Percentiles rank a stretch among this genome's conserved stretches.
phyloP scores from a whole-genome alignment of 192 early-diverging fungal species.

The Entrophospora sp. region DNA sequence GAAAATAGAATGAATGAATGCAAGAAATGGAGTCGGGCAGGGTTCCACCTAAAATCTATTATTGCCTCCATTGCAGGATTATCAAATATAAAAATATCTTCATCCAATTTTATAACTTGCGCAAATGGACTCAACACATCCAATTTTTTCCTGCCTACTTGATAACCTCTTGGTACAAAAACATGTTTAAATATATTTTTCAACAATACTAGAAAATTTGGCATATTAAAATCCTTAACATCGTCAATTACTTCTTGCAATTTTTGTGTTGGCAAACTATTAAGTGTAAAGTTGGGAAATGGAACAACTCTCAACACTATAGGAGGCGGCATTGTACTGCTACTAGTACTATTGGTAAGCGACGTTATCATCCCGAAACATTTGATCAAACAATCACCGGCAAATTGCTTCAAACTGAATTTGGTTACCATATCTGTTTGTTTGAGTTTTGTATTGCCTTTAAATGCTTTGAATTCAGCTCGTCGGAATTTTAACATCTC shows the following conservation, averaged over 20 bases:
- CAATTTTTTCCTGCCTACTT: background rate
- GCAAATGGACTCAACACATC: background rate
- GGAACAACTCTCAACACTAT: background rate
- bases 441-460: background rate
- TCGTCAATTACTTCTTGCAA: background rate
- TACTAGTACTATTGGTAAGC: background rate
- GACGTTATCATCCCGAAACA: background rate
- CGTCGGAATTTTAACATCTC: too few species aligned
- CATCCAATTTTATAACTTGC: background rate
- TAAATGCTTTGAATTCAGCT: background rate
- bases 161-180: background rate
- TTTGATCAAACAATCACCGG: background rate
- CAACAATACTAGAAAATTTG: background rate
- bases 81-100: background rate
- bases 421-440: background rate
- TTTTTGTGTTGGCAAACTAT: background rate
- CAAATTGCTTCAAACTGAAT: background rate
- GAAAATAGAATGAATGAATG: background rate
- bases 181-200: background rate
- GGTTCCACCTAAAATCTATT: background rate
- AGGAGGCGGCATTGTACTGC: background rate
- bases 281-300: background rate
- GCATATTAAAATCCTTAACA: too few species aligned
- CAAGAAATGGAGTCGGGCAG: background rate
- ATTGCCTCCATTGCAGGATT: background rate